Evolutionary conservation across 2,329 filamentous ascomycete species (phyloP).

Genomic region (Pezizomycotina sp.): DNA sequence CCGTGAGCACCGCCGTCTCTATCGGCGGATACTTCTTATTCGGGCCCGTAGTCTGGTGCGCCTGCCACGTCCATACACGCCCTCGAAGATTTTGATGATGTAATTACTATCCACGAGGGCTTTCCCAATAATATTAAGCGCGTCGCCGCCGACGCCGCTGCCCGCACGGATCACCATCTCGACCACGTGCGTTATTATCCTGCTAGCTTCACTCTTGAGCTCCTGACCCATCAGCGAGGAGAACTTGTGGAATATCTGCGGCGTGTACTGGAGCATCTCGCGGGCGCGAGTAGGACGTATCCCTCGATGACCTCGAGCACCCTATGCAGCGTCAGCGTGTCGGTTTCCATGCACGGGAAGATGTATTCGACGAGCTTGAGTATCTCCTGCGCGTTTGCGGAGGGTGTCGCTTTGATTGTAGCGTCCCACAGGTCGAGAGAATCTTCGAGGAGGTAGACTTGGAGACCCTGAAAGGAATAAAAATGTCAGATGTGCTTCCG

Average conservation of each 20-base stretch:
- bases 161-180: slow-evolving; percentile 50
- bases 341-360: slow-evolving; percentile 50
- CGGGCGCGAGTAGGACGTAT: slow-evolving; percentile 55
- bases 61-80: slow-evolving; percentile 51
- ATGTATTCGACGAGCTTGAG: slow-evolving; percentile 45
- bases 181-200: slow-evolving; percentile 43
- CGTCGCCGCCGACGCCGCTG: slow-evolving; percentile 43
- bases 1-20: slow-evolving; percentile 58
- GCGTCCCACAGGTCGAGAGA: slow-evolving; percentile 76
- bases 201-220: slow-evolving; percentile 37
- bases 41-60: slow-evolving; percentile 68
- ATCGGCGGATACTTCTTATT: slow-evolving; percentile 53
- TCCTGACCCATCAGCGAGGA: slow-evolving; percentile 32
- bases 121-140: slow-evolving; percentile 44
- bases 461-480: slow-evolving; percentile 35
- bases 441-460: slow-evolving; percentile 77
- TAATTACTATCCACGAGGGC: slow-evolving; percentile 50
- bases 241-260: slow-evolving; percentile 34
- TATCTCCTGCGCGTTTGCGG: slow-evolving; percentile 46
- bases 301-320: slow-evolving; percentile 50
- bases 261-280: slow-evolving; percentile 42
- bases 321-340: slow-evolving; percentile 44
- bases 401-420: slow-evolving; percentile 49
- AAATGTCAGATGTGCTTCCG: background rate
- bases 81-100: slow-evolving; percentile 46